Conservation (phyloP, 2,329 filamentous ascomycete species). For the Penicillium frequentans region DNA sequence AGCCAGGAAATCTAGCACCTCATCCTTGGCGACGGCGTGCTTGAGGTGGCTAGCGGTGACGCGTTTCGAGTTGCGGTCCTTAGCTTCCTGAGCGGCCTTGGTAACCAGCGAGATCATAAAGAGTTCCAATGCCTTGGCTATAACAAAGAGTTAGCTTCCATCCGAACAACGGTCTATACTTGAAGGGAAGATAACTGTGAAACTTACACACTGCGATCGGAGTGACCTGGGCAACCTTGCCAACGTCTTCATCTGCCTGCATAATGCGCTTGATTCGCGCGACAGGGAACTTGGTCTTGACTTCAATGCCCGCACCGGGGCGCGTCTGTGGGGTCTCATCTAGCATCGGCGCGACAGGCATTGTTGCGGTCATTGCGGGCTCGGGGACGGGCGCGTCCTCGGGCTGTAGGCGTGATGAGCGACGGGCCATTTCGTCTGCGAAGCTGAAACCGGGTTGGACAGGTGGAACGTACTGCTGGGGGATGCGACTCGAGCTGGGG, state of each 20-base stretch:
- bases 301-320: conserved; percentile 61
- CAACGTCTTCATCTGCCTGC: conserved; percentile 98
- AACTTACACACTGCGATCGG: conserved; percentile 80
- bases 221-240: conserved; percentile 96
- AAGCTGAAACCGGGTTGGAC: conserved; percentile 20
- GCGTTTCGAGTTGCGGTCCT: conserved; percentile 79
- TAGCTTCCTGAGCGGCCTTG: conserved; percentile 82
- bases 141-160: conserved; percentile 18
- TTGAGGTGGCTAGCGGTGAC: conserved; percentile 91
- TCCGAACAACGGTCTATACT: background rate
- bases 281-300: conserved; percentile 94
- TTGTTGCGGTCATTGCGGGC: conserved; percentile 6
- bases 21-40: conserved; percentile 80
- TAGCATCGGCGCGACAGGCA: conserved; percentile 23
- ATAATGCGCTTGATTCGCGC: conserved; percentile 98
- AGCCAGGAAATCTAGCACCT: conserved; percentile 89
- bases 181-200: background rate
- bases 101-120: conserved; percentile 96
- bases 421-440: conserved; percentile 43
- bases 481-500: conserved; percentile 26
- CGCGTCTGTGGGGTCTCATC: conserved; percentile 24
- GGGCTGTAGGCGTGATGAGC: conserved; percentile 38
- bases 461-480: conserved; percentile 40
- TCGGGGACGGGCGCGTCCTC: conserved; percentile 30
- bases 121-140: conserved; percentile 88